Evolutionary conservation across 2,329 filamentous ascomycete genomes (phyloP).

Genomic region (Simplicillium aogashimaense): DNA sequence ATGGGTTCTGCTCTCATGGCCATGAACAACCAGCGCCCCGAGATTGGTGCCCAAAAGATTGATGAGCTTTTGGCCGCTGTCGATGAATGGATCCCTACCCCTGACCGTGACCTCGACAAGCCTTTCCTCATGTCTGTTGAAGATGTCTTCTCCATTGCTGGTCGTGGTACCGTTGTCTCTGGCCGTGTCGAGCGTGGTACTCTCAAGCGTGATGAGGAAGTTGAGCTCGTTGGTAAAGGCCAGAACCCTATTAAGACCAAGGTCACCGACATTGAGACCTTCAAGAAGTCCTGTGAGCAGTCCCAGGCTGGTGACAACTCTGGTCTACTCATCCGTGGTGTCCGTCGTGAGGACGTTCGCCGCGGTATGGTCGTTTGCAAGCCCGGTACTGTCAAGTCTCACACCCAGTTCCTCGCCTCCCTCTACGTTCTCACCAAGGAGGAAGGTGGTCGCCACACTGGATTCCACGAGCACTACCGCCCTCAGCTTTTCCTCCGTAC

Average conservation of each 20-base stretch:
- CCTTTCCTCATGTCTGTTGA: constrained; percentile 99
- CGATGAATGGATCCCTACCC: constrained; percentile 93
- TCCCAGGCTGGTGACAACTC: constrained; percentile 97
- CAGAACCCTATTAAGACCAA: constrained; percentile 85
- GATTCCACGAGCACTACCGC: constrained; percentile 92
- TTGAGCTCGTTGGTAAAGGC: constrained; percentile 89
- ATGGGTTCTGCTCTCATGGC: constrained; percentile 96
- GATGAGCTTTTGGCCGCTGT: constrained; percentile 85
- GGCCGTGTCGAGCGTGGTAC: constrained; percentile 94
- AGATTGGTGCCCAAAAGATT: constrained; percentile 81
- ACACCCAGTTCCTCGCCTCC: constrained; percentile 87
- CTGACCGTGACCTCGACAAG: constrained; percentile 89
- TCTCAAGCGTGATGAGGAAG: constrained; percentile 87
- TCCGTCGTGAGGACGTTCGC: constrained; percentile 88
- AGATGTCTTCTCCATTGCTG: constrained; percentile 81
- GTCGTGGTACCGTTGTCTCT: constrained; percentile 92
- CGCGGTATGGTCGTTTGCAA: constrained; percentile 91
- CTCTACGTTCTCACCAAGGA: constrained; percentile 98
- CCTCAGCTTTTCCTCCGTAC: constrained; percentile 95
- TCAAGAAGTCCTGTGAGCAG: constrained; percentile 99
- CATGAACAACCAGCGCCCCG: constrained; percentile 73
- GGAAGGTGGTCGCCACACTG: constrained; percentile 93
- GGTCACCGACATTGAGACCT: constrained; percentile 99
- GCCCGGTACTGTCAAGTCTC: constrained; percentile 75
- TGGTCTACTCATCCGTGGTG: constrained; percentile 86